phyloP scores from a whole-genome alignment of 2,329 filamentous ascomycete species.

The Laburnicola sp. region DNA sequence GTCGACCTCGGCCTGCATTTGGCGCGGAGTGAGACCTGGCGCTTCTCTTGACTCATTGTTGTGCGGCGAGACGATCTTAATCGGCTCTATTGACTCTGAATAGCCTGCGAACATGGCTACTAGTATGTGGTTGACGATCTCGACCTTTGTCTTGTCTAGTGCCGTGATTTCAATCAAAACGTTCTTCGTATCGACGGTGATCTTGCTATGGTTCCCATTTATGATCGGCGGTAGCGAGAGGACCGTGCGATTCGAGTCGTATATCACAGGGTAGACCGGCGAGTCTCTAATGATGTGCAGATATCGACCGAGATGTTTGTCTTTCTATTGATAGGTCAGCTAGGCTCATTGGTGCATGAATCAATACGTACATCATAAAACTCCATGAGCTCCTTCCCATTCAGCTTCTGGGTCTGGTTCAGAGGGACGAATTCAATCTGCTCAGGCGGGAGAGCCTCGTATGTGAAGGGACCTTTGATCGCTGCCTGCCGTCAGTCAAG shows the following conservation, averaged over 20 bases:
- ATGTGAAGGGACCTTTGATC: slow-evolving; percentile 91
- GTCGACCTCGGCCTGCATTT: slow-evolving; percentile 79
- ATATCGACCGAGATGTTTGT: slow-evolving; percentile 87
- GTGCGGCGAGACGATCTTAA: slow-evolving; percentile 89
- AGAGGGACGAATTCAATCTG: slow-evolving; percentile 88
- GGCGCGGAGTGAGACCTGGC: slow-evolving; percentile 76
- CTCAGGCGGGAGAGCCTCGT: slow-evolving; percentile 88
- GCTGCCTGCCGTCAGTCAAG: slow-evolving; percentile 44
- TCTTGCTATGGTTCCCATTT: slow-evolving; percentile 96
- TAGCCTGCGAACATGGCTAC: slow-evolving; percentile 97
- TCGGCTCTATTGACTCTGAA: slow-evolving; percentile 89
- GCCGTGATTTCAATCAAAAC: slow-evolving; percentile 97
- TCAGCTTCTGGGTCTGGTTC: slow-evolving; percentile 89
- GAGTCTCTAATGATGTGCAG: slow-evolving; percentile 93
- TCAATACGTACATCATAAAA: slow-evolving; percentile 70
- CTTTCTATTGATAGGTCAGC: slow-evolving; percentile 60
- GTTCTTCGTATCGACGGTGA: slow-evolving; percentile 85
- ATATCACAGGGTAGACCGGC: slow-evolving; percentile 93
- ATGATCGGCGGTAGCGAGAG: slow-evolving; percentile 97
- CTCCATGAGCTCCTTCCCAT: slow-evolving; percentile 83
- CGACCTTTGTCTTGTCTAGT: slow-evolving; percentile 92
- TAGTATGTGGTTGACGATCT: slow-evolving; percentile 93
- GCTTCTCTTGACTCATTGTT: slow-evolving; percentile 81
- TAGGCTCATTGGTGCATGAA: neutral
- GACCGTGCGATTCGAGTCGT: slow-evolving; percentile 82